Evolutionary conservation across 148 eudicot genomes (phyloP), one percentile per base, ranked within the genome.

Genomic region (Polygonum aviculare): DNA sequence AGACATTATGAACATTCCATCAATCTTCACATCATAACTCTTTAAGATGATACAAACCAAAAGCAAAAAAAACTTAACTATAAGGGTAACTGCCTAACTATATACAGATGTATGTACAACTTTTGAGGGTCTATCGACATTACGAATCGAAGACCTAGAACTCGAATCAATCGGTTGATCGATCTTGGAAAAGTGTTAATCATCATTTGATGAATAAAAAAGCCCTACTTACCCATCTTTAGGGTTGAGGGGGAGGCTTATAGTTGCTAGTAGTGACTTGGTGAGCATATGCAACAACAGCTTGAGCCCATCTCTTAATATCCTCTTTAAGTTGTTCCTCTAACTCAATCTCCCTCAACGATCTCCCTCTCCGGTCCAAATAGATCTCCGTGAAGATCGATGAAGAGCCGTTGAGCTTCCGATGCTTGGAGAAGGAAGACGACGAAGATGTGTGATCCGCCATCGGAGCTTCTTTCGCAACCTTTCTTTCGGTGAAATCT

Each of bases 271-370:
- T 38, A 36, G 21, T 36, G 21, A 67, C 72, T 31, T 63, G 72
- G 12, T 89, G 83, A 67, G 97, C 92, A 69, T 91, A 90, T 33
- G 77, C 73, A 36, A 80, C 93, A 48, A 87, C 93, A 19, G 84
- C 87, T 54, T 84, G 86, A 21, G 97, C 97, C 97, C 93, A 89
- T 80, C 78, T 88, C 80, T 78, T 81, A 73, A 91, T 88, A 40
- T 83, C 85, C 0, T 67, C 67, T 75, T 89, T 89, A 59, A 91
- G 81, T 86, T 71, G 81, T 86, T 71, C 83, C 77, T 51, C 72
- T 12, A 88, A 87, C 79, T 89, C 88, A 55, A 85, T 76, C 41
- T 75, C 80, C 65, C 84, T 79, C 59, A 86, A 40, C 2, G 91
- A 84, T 50, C 82, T 81, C 18, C 81, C 82, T 12, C 81, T 80